Conservation (phyloP, 768 basidiomycete species). For the Terana coerulea region DNA sequence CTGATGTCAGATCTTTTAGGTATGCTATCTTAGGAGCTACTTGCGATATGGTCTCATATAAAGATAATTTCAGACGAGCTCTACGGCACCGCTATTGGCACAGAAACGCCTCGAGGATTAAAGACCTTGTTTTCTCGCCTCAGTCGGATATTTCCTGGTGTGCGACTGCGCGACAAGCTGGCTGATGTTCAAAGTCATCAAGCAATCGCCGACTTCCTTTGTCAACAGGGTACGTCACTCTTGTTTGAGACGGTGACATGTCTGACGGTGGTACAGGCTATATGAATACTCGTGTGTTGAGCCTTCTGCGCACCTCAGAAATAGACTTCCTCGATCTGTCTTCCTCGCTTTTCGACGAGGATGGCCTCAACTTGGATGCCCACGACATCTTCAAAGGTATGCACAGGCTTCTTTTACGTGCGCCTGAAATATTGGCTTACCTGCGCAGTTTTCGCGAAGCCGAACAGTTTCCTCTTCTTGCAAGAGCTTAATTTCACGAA, state of each 20-base stretch:
- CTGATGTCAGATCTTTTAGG: conserved; percentile 2
- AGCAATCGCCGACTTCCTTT: conserved; percentile 33
- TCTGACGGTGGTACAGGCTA: conserved; percentile 33
- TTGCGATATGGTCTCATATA: not conserved
- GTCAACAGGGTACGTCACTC: conserved; percentile 16
- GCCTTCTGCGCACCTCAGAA: conserved; percentile 43
- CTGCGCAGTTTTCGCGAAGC: conserved; percentile 43
- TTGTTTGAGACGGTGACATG: not conserved
- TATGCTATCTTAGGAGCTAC: not conserved
- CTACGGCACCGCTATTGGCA: conserved; percentile 38
- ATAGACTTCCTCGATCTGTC: conserved; percentile 42
- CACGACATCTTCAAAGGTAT: conserved; percentile 42
- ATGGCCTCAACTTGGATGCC: conserved; percentile 46
- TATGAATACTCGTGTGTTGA: conserved; percentile 42
- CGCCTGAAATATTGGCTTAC: conserved; percentile 7
- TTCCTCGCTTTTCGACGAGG: conserved; percentile 42
- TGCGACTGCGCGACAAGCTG: conserved; percentile 43
- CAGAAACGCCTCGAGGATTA: conserved; percentile 38
- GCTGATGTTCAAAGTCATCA: conserved; percentile 36
- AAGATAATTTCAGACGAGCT: conserved; percentile 31
- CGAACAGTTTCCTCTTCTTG: conserved; percentile 49
- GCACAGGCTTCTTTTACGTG: not conserved
- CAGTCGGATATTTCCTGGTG: conserved; percentile 43
- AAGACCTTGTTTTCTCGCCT: conserved; percentile 34
- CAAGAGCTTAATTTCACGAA: conserved; percentile 47